Base-by-base conservation (phyloP, 495 filamentous ascomycete species). In the Evernia prunastri region DNA sequence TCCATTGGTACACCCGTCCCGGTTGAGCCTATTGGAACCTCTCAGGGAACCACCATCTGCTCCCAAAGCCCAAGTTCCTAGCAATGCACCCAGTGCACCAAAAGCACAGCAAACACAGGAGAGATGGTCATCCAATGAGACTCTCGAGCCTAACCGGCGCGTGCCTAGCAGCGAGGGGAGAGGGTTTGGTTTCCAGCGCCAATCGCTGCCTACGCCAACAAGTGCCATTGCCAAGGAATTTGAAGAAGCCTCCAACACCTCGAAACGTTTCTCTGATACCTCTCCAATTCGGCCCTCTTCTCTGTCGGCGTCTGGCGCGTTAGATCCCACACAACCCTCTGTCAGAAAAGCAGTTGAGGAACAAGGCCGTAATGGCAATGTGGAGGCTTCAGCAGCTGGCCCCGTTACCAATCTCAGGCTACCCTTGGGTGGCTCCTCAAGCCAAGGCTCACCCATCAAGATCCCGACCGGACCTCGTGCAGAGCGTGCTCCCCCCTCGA, bases 81-180 rank as follows among this genome's bases (percentile, higher is more conserved):
- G 70, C 20, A 78, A 75, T 29, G 75, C 78, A 0, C 82, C 82
- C 18, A 83, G 81, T 9, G 82, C 78, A 6, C 80, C 81, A 8
- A 77, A 81, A 63, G 79, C 77, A 54, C 81, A 82, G 33, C 75
- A 81, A 45, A 25, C 68, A 15, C 56, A 7, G n/a, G 62, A 58
- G 4, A 59, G 56, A 20, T 58, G 62, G 62, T 25, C 37, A 40
- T 36, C 54, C 43, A 58, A 53, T 27, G 62, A 64, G 10, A 42
- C 56, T 6, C 23, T 29, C 15, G 62, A 64, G 20, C 40, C 62
- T 51, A 31, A 37, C 17, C 35, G 42, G 35, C 62, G 62, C 18
- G 36, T 20, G 13, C 5, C 29, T 59, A 56, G 57, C 36, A 51
- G n/a, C 7, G 62, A 58, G 39, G 62, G 40, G 27, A 54, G 57